phyloP scores from a whole-genome alignment of 148 eudicot genomes.

The Beta vulgaris region DNA sequence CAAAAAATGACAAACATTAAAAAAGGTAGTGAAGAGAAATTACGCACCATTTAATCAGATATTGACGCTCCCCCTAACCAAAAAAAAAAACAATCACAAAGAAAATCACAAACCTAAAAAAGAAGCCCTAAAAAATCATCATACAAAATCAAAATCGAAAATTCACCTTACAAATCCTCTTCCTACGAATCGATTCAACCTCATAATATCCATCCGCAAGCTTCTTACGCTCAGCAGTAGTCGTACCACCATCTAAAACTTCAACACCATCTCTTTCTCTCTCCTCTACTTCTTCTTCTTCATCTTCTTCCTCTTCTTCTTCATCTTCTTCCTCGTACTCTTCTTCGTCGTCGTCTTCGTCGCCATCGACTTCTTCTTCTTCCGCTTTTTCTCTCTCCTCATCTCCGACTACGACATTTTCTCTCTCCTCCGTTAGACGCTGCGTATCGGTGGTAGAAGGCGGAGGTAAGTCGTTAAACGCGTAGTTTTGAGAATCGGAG shows the following conservation, averaged over 20 bases:
- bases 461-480: constrained; percentile 1
- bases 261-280: constrained; percentile 15
- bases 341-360: background rate
- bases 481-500: constrained; percentile 17
- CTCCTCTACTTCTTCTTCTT: constrained; percentile 26
- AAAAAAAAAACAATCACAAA: constrained; percentile 8
- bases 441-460: background rate
- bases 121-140: background rate
- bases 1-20: background rate
- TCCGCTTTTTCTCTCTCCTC: constrained; percentile 21
- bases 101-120: background rate
- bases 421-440: constrained; percentile 4
- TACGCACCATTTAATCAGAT: constrained; percentile 92
- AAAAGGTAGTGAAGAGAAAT: background rate
- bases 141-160: background rate
- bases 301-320: constrained; percentile 17
- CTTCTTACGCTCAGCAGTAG: constrained; percentile 36
- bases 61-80: constrained; percentile 74
- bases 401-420: background rate
- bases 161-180: constrained; percentile 74
- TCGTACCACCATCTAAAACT: constrained; percentile 14
- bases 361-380: background rate
- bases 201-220: constrained; percentile 84
- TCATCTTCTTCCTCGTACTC: constrained; percentile 17
- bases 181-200: constrained; percentile 73